Conservation (phyloP, 176 grass and related monocot genomes). For the Oropetium thomaeum region DNA sequence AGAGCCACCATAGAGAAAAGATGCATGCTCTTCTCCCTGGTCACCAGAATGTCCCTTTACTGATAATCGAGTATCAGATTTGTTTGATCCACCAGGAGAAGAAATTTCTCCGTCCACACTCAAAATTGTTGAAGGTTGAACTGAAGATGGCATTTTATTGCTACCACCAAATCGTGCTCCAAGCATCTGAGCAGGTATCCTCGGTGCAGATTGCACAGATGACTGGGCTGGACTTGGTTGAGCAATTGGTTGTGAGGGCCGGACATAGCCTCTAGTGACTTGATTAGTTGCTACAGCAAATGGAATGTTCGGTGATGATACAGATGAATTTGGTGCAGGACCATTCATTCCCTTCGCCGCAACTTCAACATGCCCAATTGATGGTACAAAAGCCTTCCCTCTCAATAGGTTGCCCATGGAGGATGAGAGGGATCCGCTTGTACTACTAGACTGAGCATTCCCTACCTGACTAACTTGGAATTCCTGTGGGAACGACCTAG, state of each 20-base stretch:
- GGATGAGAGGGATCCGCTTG: constrained; percentile 37
- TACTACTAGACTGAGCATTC: constrained; percentile 32
- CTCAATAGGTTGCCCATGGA: constrained; percentile 30
- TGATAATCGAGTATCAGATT: constrained; percentile 23
- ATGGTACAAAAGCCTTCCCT: constrained; percentile 50
- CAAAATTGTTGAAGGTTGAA: constrained; percentile 34
- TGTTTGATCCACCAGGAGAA: constrained; percentile 52
- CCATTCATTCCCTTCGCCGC: constrained; percentile 15
- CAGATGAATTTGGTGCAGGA: constrained; percentile 18
- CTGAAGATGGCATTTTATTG: constrained; percentile 39
- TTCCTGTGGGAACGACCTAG: constrained; percentile 36
- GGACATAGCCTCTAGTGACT: constrained; percentile 39
- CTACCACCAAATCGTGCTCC: constrained; percentile 27
- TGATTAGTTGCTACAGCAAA: constrained; percentile 25
- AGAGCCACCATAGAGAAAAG: constrained; percentile 48
- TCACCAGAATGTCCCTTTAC: constrained; percentile 44
- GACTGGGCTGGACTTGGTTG: constrained; percentile 40
- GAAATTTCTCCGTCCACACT: constrained; percentile 33
- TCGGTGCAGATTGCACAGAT: constrained; percentile 30
- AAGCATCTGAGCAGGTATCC: constrained; percentile 37
- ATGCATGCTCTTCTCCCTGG: constrained; percentile 39
- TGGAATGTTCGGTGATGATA: constrained; percentile 32
- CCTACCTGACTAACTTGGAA: constrained; percentile 35
- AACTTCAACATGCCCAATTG: constrained; percentile 32
- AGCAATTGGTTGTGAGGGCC: constrained; percentile 17